Base-by-base conservation (phyloP, 1,139 yeast species). In the Scheffersomyces quercinus region DNA sequence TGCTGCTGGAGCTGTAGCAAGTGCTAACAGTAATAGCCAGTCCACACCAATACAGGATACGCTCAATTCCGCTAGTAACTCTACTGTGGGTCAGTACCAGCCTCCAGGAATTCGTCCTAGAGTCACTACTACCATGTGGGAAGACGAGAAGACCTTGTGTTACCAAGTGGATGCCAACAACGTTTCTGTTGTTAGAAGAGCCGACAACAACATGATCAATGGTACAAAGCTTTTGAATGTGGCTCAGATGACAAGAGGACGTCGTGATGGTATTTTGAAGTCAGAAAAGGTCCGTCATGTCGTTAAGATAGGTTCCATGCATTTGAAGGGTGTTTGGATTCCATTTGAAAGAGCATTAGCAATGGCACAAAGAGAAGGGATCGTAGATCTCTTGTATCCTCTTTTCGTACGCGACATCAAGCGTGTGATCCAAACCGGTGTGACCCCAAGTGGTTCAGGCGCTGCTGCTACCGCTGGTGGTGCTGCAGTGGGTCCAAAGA, bases 71-170 rank as follows among this genome's bases (percentile, higher is more conserved):
- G 46, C 54, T 29, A 55, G 61, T 29, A 64, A 59, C 48, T 68
- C 75, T 24, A 58, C 68, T 12, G 75, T 73, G 38, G 79, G 79
- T 26, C 79, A 74, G 50, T 71, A 68, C 53, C 79, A 74, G 52
- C 79, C 79, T 4, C 76, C 78, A 1, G 79, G 79, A 2, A 65
- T 85, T 52, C 77, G 89, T 52, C 97, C 97, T 24, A 75, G 95
- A 53, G 95, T 91, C 50, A 88, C 96, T 41, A 90, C 97, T 20
- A 89, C 97, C 8, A 82, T 89, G 83, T 91, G 98, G 98, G 97
- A 91, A 64, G 97, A 91, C 62, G 97, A 91, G 60, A 87, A 89
- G 55, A 91, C 97, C 0, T 68, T 90, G 41, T 93, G 98, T 63
- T 91, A 90, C 69, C 97, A 91, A 66, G 97, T 91, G 29, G 97